phyloP scores from a whole-genome alignment of 805 yeast species.

The Candida parachauliodes region DNA sequence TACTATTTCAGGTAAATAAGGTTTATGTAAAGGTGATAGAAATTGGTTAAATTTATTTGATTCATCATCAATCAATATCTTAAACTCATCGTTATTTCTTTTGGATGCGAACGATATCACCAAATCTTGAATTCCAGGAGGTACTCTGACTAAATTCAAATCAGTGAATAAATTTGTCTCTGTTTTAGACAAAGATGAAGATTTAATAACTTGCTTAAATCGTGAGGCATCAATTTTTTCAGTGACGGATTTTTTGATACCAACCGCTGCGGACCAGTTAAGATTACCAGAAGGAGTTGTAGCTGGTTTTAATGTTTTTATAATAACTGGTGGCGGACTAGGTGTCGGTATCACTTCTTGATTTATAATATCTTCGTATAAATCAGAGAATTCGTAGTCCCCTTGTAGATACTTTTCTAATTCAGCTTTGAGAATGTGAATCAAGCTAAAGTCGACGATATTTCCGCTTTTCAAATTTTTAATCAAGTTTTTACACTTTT shows the following conservation, averaged over 20 bases:
- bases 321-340: constrained; percentile 27
- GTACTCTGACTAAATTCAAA: constrained; percentile 27
- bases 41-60: constrained; percentile 20
- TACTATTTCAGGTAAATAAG: constrained; percentile 28
- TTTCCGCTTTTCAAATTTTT: constrained; percentile 24
- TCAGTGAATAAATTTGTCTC: constrained; percentile 36
- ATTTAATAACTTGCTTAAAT: constrained; percentile 25
- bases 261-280: constrained; percentile 52
- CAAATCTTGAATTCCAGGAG: constrained; percentile 43
- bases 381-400: constrained; percentile 35
- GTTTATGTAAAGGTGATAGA: constrained; percentile 28
- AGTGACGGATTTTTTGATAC: constrained; percentile 2
- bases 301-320: constrained; percentile 51
- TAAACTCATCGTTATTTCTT: constrained; percentile 22
- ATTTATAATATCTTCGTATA: constrained; percentile 39
- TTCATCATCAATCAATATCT: constrained; percentile 18
- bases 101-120: constrained; percentile 36
- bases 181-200: constrained; percentile 25
- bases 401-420: constrained; percentile 35
- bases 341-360: constrained; percentile 3
- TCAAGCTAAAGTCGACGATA: constrained; percentile 26
- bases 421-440: constrained; percentile 38
- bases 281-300: constrained; percentile 51
- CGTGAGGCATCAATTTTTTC: constrained; percentile 3
- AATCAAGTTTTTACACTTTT: constrained; percentile 30